Percentiles rank a stretch among this genome's conserved stretches.
phyloP scores from a whole-genome alignment of 108 stramenopile genomes.

The Cyclotella cryptica region DNA sequence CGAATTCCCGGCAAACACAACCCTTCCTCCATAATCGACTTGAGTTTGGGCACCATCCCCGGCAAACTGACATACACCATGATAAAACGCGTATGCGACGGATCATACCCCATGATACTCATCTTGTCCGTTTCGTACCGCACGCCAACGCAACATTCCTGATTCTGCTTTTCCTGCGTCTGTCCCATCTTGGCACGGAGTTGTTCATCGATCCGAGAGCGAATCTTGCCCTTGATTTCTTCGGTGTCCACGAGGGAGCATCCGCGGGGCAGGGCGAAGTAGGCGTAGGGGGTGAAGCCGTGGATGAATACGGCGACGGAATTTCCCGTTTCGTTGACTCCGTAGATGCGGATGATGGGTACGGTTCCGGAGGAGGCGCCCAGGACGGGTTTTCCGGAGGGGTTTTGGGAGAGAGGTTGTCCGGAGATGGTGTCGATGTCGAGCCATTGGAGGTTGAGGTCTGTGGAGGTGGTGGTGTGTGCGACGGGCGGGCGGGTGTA shows the following conservation, averaged over 20 bases:
- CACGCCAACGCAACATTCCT: slow-evolving; percentile 66
- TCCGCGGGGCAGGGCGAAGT: slow-evolving; percentile 78
- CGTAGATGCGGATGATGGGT: slow-evolving; percentile 95
- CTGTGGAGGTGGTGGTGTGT: slow-evolving; percentile 12
- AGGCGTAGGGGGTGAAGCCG: slow-evolving; percentile 97
- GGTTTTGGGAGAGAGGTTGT: slow-evolving; percentile 84
- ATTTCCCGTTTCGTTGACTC: slow-evolving; percentile 92
- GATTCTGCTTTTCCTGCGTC: slow-evolving; percentile 38
- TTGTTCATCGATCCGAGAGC: slow-evolving; percentile 35
- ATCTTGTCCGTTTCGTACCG: slow-evolving; percentile 61
- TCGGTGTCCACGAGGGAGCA: slow-evolving; percentile 59
- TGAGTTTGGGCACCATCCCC: slow-evolving; percentile 88
- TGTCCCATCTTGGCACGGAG: slow-evolving; percentile 43
- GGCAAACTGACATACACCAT: slow-evolving; percentile 95
- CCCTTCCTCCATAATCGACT: slow-evolving; percentile 94
- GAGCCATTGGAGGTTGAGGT: slow-evolving; percentile 93
- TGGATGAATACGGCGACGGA: slow-evolving; percentile 93
- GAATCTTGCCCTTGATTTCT: slow-evolving; percentile 64
- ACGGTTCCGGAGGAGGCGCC: slow-evolving; percentile 75
- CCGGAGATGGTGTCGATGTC: slow-evolving; percentile 96
- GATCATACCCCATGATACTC: slow-evolving; percentile 92
- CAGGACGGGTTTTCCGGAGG: slow-evolving; percentile 51
- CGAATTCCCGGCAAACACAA: slow-evolving; percentile 77
- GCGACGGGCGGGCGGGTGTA: slow-evolving; percentile 12
- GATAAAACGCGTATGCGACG: slow-evolving; percentile 78